phyloP scores from a whole-genome alignment of 805 yeast species.

The Yarrowia alimentaria region DNA sequence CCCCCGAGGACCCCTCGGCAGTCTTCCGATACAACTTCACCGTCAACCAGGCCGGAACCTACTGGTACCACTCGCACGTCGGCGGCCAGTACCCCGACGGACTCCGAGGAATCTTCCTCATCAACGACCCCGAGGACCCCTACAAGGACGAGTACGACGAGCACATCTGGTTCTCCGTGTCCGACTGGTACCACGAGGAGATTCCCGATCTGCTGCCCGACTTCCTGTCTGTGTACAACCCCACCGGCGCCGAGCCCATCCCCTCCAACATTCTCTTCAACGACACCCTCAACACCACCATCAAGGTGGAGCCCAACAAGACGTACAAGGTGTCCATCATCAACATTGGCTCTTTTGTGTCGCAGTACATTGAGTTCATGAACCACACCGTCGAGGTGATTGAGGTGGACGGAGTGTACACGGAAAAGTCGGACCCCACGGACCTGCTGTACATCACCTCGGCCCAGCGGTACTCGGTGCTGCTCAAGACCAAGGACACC shows the following conservation, averaged over 20 bases:
- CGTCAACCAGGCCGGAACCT: conserved; percentile 83
- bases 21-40: conserved; percentile 83
- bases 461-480: conserved; percentile 87
- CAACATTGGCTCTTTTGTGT: conserved; percentile 88
- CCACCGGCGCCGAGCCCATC: conserved; percentile 98
- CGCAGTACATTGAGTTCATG: conserved; percentile 85
- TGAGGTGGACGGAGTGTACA: conserved; percentile 89
- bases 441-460: conserved; percentile 73
- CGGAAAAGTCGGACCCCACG: conserved; percentile 64
- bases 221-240: conserved; percentile 75
- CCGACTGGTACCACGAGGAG: conserved; percentile 85
- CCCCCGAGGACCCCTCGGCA: conserved; percentile 54
- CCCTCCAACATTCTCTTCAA: conserved; percentile 80
- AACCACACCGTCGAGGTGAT: conserved; percentile 83
- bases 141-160: conserved; percentile 68
- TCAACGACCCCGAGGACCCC: conserved; percentile 66
- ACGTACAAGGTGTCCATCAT: conserved; percentile 79
- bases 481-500: conserved; percentile 67
- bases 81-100: conserved; percentile 93
- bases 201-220: conserved; percentile 49
- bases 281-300: conserved; percentile 58
- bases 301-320: conserved; percentile 72
- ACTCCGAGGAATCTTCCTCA: conserved; percentile 55
- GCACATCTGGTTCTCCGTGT: conserved; percentile 63
- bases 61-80: conserved; percentile 97